Evolutionary conservation across 192 early-diverging fungal genomes (phyloP).

Genomic region (Mortierella claussenii): DNA sequence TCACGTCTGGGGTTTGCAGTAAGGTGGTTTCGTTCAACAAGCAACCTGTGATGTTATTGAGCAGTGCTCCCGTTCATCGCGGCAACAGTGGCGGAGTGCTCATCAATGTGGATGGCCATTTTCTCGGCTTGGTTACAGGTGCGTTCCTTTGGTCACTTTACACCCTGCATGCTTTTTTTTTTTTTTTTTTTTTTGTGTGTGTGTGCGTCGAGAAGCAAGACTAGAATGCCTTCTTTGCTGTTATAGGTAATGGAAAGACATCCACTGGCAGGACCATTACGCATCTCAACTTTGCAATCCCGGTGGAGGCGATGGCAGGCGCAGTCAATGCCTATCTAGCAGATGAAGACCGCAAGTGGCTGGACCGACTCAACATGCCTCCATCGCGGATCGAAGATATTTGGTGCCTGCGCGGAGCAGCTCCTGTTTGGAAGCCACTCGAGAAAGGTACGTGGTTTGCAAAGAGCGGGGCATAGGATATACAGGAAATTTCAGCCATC

Average conservation of each 20-base stretch:
- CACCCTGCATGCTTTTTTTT: too few species aligned
- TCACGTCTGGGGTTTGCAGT: slow-evolving; percentile 51
- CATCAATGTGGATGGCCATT: slow-evolving; percentile 32
- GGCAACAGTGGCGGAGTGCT: slow-evolving; percentile 56
- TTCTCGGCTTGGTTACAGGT: slow-evolving; percentile 49
- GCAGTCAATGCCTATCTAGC: slow-evolving; percentile 36
- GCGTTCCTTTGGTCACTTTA: not conserved
- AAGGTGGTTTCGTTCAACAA: slow-evolving; percentile 29
- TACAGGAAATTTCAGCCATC: too few species aligned
- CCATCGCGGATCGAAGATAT: slow-evolving; percentile 33
- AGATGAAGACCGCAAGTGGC: slow-evolving; percentile 44
- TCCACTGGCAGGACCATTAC: slow-evolving; percentile 52
- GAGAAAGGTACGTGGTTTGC: slow-evolving; percentile 54
- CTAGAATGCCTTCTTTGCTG: too few species aligned
- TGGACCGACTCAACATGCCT: slow-evolving; percentile 36
- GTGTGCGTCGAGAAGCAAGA: too few species aligned
- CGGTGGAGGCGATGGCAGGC: slow-evolving; percentile 30
- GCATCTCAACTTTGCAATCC: slow-evolving; percentile 55
- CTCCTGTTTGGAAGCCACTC: slow-evolving; percentile 41
- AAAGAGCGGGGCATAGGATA: too few species aligned
- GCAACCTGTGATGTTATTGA: slow-evolving; percentile 47
- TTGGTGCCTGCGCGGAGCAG: slow-evolving; percentile 41
- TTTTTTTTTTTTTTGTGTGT: too few species aligned
- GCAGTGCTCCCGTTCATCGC: slow-evolving; percentile 49
- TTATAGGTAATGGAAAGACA: slow-evolving; percentile 47